phyloP scores from a whole-genome alignment of 805 yeast genomes.

The Zygosaccharomyces rouxii region DNA sequence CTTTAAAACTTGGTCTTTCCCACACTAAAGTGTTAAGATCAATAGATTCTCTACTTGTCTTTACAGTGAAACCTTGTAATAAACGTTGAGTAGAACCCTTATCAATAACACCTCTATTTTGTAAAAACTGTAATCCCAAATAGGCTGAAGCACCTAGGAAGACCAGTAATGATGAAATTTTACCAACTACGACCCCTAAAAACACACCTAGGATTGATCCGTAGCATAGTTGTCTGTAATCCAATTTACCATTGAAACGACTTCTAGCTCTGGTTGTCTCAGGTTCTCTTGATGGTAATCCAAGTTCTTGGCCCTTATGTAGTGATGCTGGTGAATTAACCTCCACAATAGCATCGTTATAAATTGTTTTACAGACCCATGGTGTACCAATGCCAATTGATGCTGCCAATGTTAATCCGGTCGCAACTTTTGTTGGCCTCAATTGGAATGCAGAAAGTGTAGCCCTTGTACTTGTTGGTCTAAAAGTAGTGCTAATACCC shows the following conservation, averaged over 20 bases:
- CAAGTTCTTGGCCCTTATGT: constrained; percentile 12
- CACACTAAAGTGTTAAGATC: constrained; percentile 20
- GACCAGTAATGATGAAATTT: constrained; percentile 24
- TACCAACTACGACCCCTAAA: constrained; percentile 28
- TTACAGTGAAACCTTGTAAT: constrained; percentile 16
- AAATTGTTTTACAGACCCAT: constrained; percentile 14
- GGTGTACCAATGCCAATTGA: constrained; percentile 14
- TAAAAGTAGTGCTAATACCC: constrained; percentile 1
- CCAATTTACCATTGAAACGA: constrained; percentile 13
- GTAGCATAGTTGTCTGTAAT: constrained; percentile 27
- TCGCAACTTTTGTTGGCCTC: constrained; percentile 6
- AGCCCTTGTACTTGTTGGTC: background rate
- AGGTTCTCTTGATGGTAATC: constrained; percentile 11
- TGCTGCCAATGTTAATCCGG: constrained; percentile 13
- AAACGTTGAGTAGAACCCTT: constrained; percentile 17
- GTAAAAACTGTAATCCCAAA: constrained; percentile 26
- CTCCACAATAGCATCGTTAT: constrained; percentile 20
- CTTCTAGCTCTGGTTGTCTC: constrained; percentile 3
- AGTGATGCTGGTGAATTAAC: constrained; percentile 14
- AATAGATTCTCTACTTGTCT: constrained; percentile 21
- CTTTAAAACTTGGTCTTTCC: constrained; percentile 25
- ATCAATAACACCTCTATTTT: constrained; percentile 23
- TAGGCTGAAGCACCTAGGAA: constrained; percentile 22
- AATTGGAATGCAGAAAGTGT: background rate
- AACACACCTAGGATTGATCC: constrained; percentile 30